Conservation (phyloP, 768 basidiomycete species). For the Asterophora lycoperdoides region DNA sequence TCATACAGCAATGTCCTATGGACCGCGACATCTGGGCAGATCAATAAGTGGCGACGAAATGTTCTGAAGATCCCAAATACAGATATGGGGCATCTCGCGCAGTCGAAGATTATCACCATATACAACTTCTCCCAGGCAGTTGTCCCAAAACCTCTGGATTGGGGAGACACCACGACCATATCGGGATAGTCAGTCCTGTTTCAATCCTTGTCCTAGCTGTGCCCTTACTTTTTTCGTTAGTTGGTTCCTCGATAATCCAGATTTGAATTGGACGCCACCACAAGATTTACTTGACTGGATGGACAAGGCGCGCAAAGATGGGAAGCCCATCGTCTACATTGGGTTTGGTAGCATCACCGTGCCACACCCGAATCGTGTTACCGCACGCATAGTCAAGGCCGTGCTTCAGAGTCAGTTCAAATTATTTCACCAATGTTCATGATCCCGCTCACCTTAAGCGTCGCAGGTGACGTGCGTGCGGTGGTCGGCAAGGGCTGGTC, state of each 20-base stretch:
- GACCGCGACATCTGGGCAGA: slow-evolving; percentile 60
- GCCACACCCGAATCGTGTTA: slow-evolving; percentile 51
- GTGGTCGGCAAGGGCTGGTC: slow-evolving; percentile 71
- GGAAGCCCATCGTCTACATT: slow-evolving; percentile 64
- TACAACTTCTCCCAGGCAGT: slow-evolving; percentile 63
- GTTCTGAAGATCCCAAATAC: slow-evolving; percentile 46
- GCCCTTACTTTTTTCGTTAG: slow-evolving; percentile 24
- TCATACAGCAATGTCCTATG: slow-evolving; percentile 52
- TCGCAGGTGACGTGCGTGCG: slow-evolving; percentile 54
- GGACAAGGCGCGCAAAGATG: slow-evolving; percentile 47
- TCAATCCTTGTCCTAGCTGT: not conserved
- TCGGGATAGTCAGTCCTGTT: slow-evolving; percentile 48
- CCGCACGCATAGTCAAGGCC: slow-evolving; percentile 52
- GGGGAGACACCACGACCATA: slow-evolving; percentile 54
- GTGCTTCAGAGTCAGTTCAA: slow-evolving; percentile 48
- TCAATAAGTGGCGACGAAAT: slow-evolving; percentile 61
- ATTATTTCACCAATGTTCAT: not conserved
- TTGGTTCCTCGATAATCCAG: slow-evolving; percentile 66
- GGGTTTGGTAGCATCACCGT: slow-evolving; percentile 71
- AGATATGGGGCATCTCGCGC: slow-evolving; percentile 55
- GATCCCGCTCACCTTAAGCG: not conserved
- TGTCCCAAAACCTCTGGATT: slow-evolving; percentile 68
- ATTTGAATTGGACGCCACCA: slow-evolving; percentile 53
- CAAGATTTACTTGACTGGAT: slow-evolving; percentile 49
- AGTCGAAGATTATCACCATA: slow-evolving; percentile 58